A percentile compares a stretch with the other conserved stretches of the same genome.
phyloP scores from a whole-genome alignment of 1,284 basidiomycete genomes.

The Sphaerobolus stellatus region DNA sequence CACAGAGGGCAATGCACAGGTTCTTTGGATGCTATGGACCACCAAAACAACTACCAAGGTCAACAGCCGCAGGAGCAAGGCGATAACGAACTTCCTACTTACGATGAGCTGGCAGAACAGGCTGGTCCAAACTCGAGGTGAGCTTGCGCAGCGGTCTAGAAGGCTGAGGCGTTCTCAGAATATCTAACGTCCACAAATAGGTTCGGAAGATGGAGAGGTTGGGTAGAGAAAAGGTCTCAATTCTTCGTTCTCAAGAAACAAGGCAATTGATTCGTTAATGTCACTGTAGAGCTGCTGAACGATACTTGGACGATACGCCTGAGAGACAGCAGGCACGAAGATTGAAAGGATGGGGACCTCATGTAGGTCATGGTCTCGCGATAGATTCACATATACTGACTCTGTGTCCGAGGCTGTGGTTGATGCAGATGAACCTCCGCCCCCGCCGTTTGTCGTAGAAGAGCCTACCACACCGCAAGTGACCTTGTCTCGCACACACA shows the following conservation, averaged over 20 bases:
- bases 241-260: neutral
- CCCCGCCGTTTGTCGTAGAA: neutral
- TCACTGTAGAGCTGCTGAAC: constrained; percentile 69
- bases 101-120: constrained; percentile 69
- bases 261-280: constrained; percentile 11
- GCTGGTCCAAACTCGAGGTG: constrained; percentile 76
- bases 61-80: constrained; percentile 30
- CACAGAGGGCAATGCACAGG: no score
- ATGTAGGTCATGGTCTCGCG: constrained; percentile 32
- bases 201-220: constrained; percentile 78
- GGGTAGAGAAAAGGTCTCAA: constrained; percentile 83
- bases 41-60: neutral
- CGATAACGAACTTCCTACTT: constrained; percentile 66
- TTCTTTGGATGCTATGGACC: neutral
- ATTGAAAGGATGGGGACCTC: constrained; percentile 64
- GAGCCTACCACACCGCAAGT: neutral
- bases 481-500: constrained; percentile 14
- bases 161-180: constrained; percentile 15
- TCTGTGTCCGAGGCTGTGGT: constrained; percentile 7
- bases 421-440: neutral
- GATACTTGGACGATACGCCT: constrained; percentile 62
- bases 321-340: constrained; percentile 57
- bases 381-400: no score
- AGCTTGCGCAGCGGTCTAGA: constrained; percentile 21
- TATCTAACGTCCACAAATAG: constrained; percentile 34